Conservation (phyloP, 148 eudicot species). For the Cornus suecica region DNA sequence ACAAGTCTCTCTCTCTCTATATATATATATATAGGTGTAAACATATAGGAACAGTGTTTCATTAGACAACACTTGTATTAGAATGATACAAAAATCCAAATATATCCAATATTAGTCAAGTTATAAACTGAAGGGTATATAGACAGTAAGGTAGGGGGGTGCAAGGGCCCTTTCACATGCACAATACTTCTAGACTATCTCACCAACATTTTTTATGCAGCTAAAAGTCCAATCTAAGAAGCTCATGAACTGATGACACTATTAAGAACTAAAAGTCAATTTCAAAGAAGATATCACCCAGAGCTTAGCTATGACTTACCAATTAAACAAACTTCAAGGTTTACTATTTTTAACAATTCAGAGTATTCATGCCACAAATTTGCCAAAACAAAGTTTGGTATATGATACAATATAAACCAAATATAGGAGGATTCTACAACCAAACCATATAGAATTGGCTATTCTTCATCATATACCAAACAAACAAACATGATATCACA, state of each 20-base stretch:
- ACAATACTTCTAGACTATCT: neutral
- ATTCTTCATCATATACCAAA: neutral
- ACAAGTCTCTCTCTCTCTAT: neutral
- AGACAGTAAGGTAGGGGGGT: neutral
- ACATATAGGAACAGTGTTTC: too few relatives aligned
- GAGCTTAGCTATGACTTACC: neutral
- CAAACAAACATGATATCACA: neutral
- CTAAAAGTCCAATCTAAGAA: neutral
- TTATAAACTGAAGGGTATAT: neutral
- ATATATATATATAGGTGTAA: neutral
- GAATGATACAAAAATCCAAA: too few relatives aligned
- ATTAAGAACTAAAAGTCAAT: neutral
- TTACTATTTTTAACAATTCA: neutral
- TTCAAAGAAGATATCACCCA: too few relatives aligned
- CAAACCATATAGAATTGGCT: neutral
- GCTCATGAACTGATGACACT: neutral
- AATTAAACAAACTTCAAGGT: neutral
- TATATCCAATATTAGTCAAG: neutral
- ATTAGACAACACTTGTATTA: too few relatives aligned
- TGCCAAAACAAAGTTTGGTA: constrained; percentile 4
- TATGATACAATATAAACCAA: neutral
- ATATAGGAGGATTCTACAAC: neutral
- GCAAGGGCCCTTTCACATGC: neutral
- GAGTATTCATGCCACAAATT: neutral
- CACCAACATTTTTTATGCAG: neutral